Evolutionary conservation across 257 asterid genomes (phyloP).

Genomic region (Nicotiana undulata): DNA sequence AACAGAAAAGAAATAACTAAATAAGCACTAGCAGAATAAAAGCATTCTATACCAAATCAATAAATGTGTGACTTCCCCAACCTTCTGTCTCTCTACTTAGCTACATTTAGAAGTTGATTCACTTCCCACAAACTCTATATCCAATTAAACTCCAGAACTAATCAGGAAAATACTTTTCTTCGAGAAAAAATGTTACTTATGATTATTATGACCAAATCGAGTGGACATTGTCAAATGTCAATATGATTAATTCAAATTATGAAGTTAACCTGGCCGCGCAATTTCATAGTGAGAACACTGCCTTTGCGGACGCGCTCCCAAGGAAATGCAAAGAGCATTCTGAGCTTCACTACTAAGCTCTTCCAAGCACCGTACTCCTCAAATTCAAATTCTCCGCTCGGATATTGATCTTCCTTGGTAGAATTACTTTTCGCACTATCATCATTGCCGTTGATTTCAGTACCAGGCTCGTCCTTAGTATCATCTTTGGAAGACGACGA

Average conservation of each 20-base stretch:
- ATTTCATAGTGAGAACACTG: conserved; percentile 73
- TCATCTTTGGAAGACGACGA: conserved; percentile 20
- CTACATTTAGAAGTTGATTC: neutral
- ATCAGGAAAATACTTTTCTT: too few species aligned
- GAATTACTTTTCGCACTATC: conserved; percentile 13
- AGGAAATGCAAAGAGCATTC: conserved; percentile 74
- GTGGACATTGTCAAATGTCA: neutral
- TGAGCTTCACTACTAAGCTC: conserved; percentile 58
- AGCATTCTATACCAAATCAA: neutral
- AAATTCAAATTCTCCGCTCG: conserved; percentile 77
- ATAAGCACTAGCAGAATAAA: neutral
- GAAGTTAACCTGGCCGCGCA: conserved; percentile 73
- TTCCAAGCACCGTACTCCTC: conserved; percentile 50
- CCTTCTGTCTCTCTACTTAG: neutral
- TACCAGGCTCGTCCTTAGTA: conserved; percentile 13
- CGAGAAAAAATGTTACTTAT: too few species aligned
- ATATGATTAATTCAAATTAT: neutral
- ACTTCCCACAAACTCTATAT: too few species aligned
- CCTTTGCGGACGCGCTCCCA: conserved; percentile 94
- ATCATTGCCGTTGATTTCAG: conserved; percentile 11
- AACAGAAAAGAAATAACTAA: neutral
- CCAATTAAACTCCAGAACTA: too few species aligned
- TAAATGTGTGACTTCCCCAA: neutral
- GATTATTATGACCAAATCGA: too few species aligned
- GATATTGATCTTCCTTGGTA: conserved; percentile 34